These are phyloP conservation scores for Heliosperma pusillum DNA, from an alignment of 148 eudicot genomes.

Conservation along the genomic window DNA sequence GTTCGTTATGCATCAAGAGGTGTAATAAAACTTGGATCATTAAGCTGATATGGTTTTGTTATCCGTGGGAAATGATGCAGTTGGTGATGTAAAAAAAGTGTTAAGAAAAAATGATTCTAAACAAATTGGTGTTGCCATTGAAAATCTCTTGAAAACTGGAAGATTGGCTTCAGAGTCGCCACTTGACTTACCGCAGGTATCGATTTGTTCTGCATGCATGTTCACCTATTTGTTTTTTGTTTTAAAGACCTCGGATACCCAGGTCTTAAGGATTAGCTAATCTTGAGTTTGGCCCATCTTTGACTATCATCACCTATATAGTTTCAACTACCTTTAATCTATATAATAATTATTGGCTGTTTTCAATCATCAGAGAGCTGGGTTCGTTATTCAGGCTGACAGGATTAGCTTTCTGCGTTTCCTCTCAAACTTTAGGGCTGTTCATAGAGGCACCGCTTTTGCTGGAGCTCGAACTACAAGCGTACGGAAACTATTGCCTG, in stretches of 20 bases:
- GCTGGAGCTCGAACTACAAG: constrained; percentile 95
- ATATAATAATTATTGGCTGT: constrained; percentile 5
- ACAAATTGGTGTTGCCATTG: constrained; percentile 59
- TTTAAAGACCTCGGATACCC: neutral
- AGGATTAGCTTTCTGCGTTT: constrained; percentile 83
- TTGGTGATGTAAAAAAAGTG: constrained; percentile 52
- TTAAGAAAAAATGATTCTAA: constrained; percentile 52
- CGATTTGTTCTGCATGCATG: neutral
- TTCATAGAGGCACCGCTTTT: constrained; percentile 92
- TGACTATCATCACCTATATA: neutral
- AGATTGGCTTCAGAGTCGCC: constrained; percentile 56
- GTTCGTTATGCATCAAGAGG: neutral
- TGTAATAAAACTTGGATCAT: neutral
- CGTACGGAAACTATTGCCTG: constrained; percentile 93
- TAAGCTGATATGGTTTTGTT: neutral
- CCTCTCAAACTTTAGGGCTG: constrained; percentile 84
- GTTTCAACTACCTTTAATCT: neutral
- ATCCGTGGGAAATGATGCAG: constrained; percentile 37
- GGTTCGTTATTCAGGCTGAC: constrained; percentile 83
- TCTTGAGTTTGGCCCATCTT: neutral
- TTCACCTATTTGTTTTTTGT: neutral
- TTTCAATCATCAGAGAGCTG: constrained; percentile 65
- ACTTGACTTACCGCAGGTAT: constrained; percentile 89
- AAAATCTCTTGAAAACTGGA: constrained; percentile 86
- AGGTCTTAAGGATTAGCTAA: neutral